Base-by-base conservation (phyloP, 2,329 filamentous ascomycete genomes). In the Pseudogymnoascus sp. region DNA sequence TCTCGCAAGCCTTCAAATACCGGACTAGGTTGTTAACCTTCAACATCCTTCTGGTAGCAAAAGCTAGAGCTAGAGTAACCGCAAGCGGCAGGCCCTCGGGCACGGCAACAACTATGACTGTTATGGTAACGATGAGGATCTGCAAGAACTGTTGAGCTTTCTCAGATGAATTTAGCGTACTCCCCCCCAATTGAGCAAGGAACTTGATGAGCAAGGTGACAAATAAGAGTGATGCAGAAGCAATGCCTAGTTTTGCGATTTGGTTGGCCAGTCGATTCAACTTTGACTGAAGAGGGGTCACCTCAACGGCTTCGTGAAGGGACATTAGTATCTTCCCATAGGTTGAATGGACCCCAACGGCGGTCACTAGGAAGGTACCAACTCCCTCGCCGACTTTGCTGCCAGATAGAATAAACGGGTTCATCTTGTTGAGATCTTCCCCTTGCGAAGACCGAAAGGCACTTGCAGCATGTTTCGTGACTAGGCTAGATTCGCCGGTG, bases 401-500 rank as follows among this genome's bases (percentile, higher is more conserved):
- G n/a, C 79, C 79, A 7, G 79, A 82, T 59, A 82, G 77, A 64
- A 82, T 81, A 67, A 88, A 88, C 1, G 84, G 84, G 62, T 88
- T 85, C 3, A 85, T 73, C 55, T 83, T 80, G 61, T 77, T 79
- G 3, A 75, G 74, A 18, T 76, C 77, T 10, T 73, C 76, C 13
- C 81, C 75, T 56, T 80, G 74, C 26, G 86, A 75, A 2, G 76
- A 74, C 37, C 78, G 73, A 73, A 79, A 83, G 35, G 83, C 83
- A 62, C 83, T 79, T 15, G 82, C 76, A 10, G 79, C 84, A 4
- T 79, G 82, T 73, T 90, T 90, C 71, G 83, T 85, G 70, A 89
- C 80, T 57, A 85, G 79, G 66, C 90, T 86, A 0, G 85, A 89
- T 72, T 90, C 86, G 64, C 86, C 86, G 10, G 86, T 89, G 1